phyloP scores from a whole-genome alignment of 768 basidiomycete species.

The Tylopilus intermedius region DNA sequence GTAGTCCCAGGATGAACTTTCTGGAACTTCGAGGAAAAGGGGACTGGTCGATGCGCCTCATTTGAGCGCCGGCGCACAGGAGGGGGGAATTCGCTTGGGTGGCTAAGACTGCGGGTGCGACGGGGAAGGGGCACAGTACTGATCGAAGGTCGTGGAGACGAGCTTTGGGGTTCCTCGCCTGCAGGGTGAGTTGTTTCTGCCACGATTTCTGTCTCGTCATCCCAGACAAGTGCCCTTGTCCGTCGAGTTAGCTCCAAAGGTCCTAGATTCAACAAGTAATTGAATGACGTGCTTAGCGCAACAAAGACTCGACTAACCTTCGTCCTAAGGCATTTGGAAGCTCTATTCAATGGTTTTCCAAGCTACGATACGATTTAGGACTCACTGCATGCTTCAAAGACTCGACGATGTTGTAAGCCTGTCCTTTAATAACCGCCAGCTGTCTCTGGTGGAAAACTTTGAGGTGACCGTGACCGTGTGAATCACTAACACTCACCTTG shows the following conservation, averaged over 20 bases:
- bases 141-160: slow-evolving; percentile 59
- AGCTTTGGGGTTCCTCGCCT: slow-evolving; percentile 29
- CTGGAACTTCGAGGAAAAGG: slow-evolving; percentile 80
- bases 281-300: not conserved
- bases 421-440: slow-evolving; percentile 89
- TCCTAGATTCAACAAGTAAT: slow-evolving; percentile 41
- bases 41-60: slow-evolving; percentile 68
- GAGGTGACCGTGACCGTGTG: slow-evolving; percentile 1
- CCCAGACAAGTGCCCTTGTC: slow-evolving; percentile 76
- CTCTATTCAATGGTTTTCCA: slow-evolving; percentile 2
- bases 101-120: slow-evolving; percentile 55
- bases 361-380: slow-evolving; percentile 11
- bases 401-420: slow-evolving; percentile 87
- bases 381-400: slow-evolving; percentile 72
- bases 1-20: slow-evolving; percentile 82
- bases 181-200: slow-evolving; percentile 44
- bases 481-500: slow-evolving; percentile 41
- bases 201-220: slow-evolving; percentile 73
- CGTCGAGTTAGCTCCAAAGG: slow-evolving; percentile 86
- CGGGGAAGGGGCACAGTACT: slow-evolving; percentile 54
- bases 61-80: slow-evolving; percentile 59
- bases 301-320: slow-evolving; percentile 44
- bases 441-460: slow-evolving; percentile 50
- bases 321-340: slow-evolving; percentile 49
- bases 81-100: slow-evolving; percentile 66